Conservation (phyloP, 164 flowering plant species). For the Kalanchoe fedtschenkoi region DNA sequence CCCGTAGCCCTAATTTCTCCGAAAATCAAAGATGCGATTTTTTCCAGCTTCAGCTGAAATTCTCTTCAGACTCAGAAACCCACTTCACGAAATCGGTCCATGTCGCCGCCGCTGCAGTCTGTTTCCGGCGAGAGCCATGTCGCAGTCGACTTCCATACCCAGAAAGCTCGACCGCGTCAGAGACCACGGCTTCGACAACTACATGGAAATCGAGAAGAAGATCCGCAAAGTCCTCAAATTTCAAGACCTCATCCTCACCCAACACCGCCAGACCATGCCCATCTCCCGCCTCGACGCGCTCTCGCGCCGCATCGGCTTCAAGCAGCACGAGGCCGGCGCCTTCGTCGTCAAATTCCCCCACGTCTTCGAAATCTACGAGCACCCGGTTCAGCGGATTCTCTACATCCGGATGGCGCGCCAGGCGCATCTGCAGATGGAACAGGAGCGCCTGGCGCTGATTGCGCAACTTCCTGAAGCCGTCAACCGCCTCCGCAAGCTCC, state of each 20-base stretch:
- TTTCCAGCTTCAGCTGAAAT: neutral
- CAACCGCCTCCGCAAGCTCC: constrained; percentile 52
- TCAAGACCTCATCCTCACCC: constrained; percentile 55
- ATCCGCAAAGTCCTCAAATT: constrained; percentile 63
- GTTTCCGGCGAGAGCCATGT: constrained; percentile 20
- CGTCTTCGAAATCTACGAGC: constrained; percentile 76
- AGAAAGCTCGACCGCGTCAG: constrained; percentile 57
- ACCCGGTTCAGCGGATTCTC: constrained; percentile 81
- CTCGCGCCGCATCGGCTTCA: constrained; percentile 73
- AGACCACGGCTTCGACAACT: constrained; percentile 82
- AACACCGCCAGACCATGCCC: constrained; percentile 42
- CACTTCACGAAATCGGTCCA: neutral
- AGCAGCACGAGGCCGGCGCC: constrained; percentile 57
- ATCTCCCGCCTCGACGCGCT: constrained; percentile 55
- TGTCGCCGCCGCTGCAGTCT: neutral
- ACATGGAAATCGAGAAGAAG: constrained; percentile 91
- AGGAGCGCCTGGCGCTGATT: constrained; percentile 45
- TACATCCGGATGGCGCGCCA: constrained; percentile 62
- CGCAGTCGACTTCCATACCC: constrained; percentile 74
- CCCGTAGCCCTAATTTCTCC: neutral
- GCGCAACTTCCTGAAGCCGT: constrained; percentile 63
- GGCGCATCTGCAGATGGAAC: constrained; percentile 53
- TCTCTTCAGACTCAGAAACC: neutral
- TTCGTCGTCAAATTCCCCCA: constrained; percentile 90
- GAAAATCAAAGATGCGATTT: neutral